A percentile compares a stretch with the other conserved stretches of the same genome.
phyloP scores from a whole-genome alignment of 2,329 filamentous ascomycete species.

The Aplosporella prunicola region DNA sequence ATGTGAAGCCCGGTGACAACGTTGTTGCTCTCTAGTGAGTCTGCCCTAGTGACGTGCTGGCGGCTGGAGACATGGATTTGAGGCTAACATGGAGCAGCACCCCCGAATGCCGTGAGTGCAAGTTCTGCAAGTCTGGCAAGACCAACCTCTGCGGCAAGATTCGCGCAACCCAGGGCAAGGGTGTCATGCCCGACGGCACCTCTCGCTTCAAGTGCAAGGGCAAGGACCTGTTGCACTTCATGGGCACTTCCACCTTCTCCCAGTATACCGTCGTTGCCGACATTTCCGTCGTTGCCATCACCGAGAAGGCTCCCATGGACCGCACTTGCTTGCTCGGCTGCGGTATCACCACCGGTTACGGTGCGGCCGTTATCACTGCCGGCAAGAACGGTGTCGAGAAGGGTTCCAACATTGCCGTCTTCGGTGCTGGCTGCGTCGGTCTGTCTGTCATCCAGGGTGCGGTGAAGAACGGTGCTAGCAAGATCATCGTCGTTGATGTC shows the following conservation, averaged over 20 bases:
- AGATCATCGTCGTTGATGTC: conserved; percentile 70
- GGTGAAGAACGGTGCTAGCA: conserved; percentile 68
- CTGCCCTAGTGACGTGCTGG: neutral
- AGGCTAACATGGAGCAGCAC: no score
- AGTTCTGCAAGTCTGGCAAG: conserved; percentile 99
- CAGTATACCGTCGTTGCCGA: conserved; percentile 98
- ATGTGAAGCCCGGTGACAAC: conserved; percentile 86
- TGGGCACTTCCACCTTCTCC: conserved; percentile 97
- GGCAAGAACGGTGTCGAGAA: conserved; percentile 61
- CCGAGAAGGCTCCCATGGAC: conserved; percentile 86
- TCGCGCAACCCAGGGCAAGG: conserved; percentile 87
- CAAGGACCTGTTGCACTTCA: conserved; percentile 94
- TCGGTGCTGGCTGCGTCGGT: conserved; percentile 92
- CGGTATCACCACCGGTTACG: conserved; percentile 97
- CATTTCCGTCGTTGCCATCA: conserved; percentile 93
- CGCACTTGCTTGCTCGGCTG: conserved; percentile 92
- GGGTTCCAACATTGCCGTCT: conserved; percentile 82
- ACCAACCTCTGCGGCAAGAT: conserved; percentile 99
- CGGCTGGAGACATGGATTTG: neutral
- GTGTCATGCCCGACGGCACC: conserved; percentile 95
- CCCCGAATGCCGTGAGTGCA: conserved; percentile 94
- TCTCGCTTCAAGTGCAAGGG: conserved; percentile 91
- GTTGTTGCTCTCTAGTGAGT: conserved; percentile 46
- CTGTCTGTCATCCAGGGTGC: conserved; percentile 92
- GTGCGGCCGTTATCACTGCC: conserved; percentile 87